Evolutionary conservation across 129 eudicot genomes (phyloP).

Genomic region (Pseudognaphalium luteoalbum): DNA sequence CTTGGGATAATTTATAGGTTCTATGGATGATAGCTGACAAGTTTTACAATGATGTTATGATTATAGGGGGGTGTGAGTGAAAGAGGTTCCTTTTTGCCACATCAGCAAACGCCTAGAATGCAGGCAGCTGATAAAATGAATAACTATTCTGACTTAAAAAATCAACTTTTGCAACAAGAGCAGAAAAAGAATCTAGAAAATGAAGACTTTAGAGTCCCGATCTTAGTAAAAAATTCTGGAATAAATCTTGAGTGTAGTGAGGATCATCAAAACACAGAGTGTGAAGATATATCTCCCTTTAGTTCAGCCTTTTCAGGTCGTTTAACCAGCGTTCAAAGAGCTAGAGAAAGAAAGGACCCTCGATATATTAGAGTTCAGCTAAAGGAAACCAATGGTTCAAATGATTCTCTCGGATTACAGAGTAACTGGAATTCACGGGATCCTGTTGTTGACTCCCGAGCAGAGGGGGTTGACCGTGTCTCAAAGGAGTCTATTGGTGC

Average conservation of each 20-base stretch:
- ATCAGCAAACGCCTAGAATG: slow-evolving; percentile 43
- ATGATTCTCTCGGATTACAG: background rate
- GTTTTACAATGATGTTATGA: background rate
- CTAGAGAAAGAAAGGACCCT: slow-evolving; percentile 25
- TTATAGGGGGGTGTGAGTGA: slow-evolving; percentile 57
- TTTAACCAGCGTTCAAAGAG: slow-evolving; percentile 29
- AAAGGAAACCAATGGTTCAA: slow-evolving; percentile 35
- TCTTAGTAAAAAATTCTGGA: slow-evolving; percentile 57
- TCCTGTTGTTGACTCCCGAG: slow-evolving; percentile 36
- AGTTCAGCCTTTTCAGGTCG: slow-evolving; percentile 26
- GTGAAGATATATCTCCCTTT: slow-evolving; percentile 35
- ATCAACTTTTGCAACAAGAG: slow-evolving; percentile 35
- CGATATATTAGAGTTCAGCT: slow-evolving; percentile 6
- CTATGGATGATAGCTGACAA: no score
- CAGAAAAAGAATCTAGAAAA: slow-evolving; percentile 56
- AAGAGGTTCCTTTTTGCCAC: slow-evolving; percentile 42
- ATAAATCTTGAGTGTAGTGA: slow-evolving; percentile 35
- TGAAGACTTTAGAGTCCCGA: slow-evolving; percentile 78
- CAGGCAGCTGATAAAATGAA: slow-evolving; percentile 42
- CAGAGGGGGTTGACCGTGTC: slow-evolving; percentile 38
- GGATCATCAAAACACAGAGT: slow-evolving; percentile 29
- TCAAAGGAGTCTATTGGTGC: slow-evolving; percentile 32
- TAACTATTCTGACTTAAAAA: slow-evolving; percentile 39
- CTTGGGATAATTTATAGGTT: no score
- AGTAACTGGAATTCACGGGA: slow-evolving; percentile 25